Percentiles rank a stretch among this genome's conserved stretches.
phyloP scores from a whole-genome alignment of 805 yeast species.

The Saturnispora sanitii region DNA sequence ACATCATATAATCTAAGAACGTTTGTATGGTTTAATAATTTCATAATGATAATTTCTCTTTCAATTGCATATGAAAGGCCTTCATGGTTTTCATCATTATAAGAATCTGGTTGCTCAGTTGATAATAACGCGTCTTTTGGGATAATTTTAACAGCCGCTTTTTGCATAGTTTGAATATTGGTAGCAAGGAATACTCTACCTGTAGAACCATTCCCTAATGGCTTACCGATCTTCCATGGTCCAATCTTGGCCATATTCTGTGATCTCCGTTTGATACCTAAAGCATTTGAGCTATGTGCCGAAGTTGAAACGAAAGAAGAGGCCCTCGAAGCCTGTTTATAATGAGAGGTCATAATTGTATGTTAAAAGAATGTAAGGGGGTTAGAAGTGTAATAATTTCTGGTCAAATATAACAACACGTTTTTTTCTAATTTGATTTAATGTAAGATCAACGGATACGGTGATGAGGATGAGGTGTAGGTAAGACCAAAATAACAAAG shows the following conservation, averaged over 20 bases:
- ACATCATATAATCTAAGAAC: conserved; percentile 74
- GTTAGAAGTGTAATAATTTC: conserved; percentile 2
- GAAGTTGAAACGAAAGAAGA: conserved; percentile 37
- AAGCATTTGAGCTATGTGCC: conserved; percentile 10
- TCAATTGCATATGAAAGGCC: conserved; percentile 77
- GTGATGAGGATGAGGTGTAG: not conserved
- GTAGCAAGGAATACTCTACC: conserved; percentile 92
- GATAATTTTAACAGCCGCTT: conserved; percentile 94
- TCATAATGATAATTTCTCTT: conserved; percentile 79
- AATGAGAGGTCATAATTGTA: conserved; percentile 28
- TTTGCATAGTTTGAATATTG: conserved; percentile 71
- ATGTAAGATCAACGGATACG: too few relatives aligned
- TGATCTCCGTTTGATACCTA: conserved; percentile 10
- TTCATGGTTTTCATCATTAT: conserved; percentile 34
- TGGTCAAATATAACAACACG: not conserved
- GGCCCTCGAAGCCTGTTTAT: conserved; percentile 53
- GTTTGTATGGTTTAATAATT: conserved; percentile 66
- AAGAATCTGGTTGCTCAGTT: conserved; percentile 5
- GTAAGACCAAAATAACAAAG: not conserved
- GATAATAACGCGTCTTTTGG: conserved; percentile 61
- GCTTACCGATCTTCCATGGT: conserved; percentile 94
- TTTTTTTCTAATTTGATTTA: too few relatives aligned
- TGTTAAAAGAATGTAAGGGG: not conserved
- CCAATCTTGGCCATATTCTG: conserved; percentile 48
- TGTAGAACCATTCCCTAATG: conserved; percentile 93